Conservation (phyloP, 345 rosid genomes). For the Eucalyptus lansdowneana region DNA sequence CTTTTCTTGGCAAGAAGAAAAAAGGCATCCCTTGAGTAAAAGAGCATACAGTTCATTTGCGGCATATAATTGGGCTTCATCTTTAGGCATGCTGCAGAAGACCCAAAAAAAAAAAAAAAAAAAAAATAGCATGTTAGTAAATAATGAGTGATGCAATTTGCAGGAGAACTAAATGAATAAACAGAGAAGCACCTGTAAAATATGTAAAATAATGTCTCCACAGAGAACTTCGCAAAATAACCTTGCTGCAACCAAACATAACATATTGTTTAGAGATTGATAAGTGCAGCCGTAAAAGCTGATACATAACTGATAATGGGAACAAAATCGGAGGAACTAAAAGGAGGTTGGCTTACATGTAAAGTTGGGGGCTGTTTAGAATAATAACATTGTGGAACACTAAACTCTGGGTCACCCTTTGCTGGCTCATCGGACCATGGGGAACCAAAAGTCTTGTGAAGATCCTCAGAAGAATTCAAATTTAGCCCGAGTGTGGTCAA, state of each 20-base stretch:
- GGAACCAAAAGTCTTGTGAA: constrained; percentile 94
- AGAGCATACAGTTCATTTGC: constrained; percentile 89
- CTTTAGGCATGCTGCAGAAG: constrained; percentile 88
- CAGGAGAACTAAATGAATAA: background rate
- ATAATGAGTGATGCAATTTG: background rate
- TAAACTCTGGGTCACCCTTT: constrained; percentile 89
- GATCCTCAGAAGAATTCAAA: constrained; percentile 84
- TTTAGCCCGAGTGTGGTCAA: constrained; percentile 87
- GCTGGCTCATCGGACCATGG: constrained; percentile 99
- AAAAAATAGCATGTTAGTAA: background rate
- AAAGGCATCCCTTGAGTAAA: background rate
- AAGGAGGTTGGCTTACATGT: constrained; percentile 33
- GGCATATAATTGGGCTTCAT: constrained; percentile 86
- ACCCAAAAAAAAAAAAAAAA: background rate
- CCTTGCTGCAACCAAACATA: constrained; percentile 55
- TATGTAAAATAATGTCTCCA: constrained; percentile 68
- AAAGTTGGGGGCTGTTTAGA: constrained; percentile 79
- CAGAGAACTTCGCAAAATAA: constrained; percentile 62
- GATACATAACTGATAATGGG: background rate
- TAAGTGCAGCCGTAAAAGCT: background rate
- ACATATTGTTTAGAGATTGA: background rate
- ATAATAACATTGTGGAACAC: constrained; percentile 82
- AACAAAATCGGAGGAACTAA: background rate
- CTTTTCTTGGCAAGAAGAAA: background rate
- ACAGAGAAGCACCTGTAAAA: constrained; percentile 65